These are phyloP conservation scores for Thraustochytrium sp. DNA, from an alignment of 352 stramenopile species.

Conservation along the genomic window DNA sequence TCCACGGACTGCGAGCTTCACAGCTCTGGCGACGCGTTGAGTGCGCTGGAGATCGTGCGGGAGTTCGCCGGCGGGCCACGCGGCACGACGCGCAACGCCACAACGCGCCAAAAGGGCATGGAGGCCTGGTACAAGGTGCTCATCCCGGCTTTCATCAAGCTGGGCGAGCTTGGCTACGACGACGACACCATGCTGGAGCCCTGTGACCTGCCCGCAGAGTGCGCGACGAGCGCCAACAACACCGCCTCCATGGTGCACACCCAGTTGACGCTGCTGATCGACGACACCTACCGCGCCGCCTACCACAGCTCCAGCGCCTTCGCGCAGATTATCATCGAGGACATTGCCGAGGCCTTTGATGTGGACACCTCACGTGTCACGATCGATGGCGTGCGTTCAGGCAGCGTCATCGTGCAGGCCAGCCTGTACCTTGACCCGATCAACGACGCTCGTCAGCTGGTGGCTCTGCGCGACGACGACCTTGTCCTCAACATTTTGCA, in stretches of 20 bases:
- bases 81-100: background rate
- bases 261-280: conserved; percentile 9
- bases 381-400: conserved; percentile 23
- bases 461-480: conserved; percentile 2
- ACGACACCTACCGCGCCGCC: background rate
- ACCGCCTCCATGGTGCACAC: background rate
- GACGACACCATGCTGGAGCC: background rate
- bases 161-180: conserved; percentile 37
- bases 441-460: background rate
- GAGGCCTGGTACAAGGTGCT: conserved; percentile 9
- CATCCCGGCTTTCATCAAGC: background rate
- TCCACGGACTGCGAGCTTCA: background rate
- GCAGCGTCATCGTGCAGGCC: conserved; percentile 16
- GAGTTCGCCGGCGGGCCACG: conserved; percentile 23
- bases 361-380: background rate
- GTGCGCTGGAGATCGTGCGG: background rate
- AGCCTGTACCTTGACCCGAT: conserved; percentile 25
- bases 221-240: background rate
- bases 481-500: background rate
- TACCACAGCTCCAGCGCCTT: conserved; percentile 13
- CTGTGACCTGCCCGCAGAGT: background rate
- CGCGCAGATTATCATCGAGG: background rate
- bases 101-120: background rate
- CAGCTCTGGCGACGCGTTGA: background rate
- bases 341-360: conserved; percentile 6